phyloP scores from a whole-genome alignment of 225 moss, liverwort and hornwort genomes.

The Pleurozium schreberi region DNA sequence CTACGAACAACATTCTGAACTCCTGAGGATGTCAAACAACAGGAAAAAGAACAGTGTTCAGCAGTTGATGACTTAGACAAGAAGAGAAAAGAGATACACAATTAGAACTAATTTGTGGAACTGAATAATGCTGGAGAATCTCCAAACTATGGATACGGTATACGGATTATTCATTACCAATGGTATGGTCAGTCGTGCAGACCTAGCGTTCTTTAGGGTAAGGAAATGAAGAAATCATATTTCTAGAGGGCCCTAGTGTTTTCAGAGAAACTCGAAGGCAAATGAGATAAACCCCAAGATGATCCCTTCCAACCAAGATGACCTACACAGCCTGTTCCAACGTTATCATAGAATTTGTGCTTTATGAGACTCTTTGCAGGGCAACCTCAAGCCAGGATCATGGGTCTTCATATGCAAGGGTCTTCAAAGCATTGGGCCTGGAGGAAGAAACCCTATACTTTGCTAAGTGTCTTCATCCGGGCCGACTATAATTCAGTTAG shows the following conservation, averaged over 20 bases:
- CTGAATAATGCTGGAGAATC: neutral
- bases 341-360: neutral
- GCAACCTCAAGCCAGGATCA: neutral
- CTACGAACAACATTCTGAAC: conserved; percentile 18
- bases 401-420: neutral
- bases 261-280: neutral
- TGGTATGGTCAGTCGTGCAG: neutral
- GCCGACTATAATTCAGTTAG: neutral
- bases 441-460: neutral
- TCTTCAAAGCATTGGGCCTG: neutral
- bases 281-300: neutral
- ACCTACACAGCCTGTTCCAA: neutral
- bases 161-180: neutral
- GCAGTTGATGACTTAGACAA: neutral
- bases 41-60: neutral
- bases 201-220: neutral
- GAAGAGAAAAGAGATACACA: neutral
- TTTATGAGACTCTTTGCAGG: neutral
- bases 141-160: neutral
- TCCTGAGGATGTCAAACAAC: neutral
- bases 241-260: neutral
- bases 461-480: neutral
- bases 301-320: neutral
- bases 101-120: neutral
- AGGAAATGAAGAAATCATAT: neutral